These are phyloP conservation scores for Medicago ruthenica DNA, from an alignment of 306 rosid genomes.

Conservation along the genomic window DNA sequence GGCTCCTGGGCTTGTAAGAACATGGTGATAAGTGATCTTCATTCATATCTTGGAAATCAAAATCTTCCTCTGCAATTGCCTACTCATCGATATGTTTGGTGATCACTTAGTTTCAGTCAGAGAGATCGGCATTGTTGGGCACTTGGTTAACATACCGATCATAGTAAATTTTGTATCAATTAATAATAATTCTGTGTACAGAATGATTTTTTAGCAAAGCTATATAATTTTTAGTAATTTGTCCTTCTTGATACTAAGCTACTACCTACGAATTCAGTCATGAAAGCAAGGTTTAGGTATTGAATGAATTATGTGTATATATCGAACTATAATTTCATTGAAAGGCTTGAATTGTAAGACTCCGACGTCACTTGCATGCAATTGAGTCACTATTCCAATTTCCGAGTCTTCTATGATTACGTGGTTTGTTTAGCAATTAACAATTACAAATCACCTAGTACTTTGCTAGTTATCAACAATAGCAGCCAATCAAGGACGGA, in stretches of 20 bases:
- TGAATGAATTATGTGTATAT: not conserved
- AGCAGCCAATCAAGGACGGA: constrained; percentile 5
- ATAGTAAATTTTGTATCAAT: constrained; percentile 42
- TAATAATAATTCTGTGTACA: constrained; percentile 50
- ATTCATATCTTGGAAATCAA: constrained; percentile 23
- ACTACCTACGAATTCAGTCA: not conserved
- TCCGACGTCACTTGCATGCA: not conserved
- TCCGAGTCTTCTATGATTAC: constrained; percentile 1
- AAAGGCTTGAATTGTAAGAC: not conserved
- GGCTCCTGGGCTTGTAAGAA: constrained; percentile 86
- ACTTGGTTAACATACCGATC: constrained; percentile 26
- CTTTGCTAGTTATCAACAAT: not conserved
- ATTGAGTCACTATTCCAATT: not conserved
- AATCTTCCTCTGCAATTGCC: not conserved
- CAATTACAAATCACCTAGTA: not conserved
- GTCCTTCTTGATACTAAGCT: constrained; percentile 14
- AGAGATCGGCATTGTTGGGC: constrained; percentile 37
- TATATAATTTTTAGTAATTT: constrained; percentile 33
- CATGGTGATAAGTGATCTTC: constrained; percentile 53
- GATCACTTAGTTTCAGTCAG: constrained; percentile 36
- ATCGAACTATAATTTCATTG: not conserved
- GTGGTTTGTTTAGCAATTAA: not conserved
- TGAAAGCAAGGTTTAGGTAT: constrained; percentile 22
- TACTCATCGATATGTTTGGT: constrained; percentile 37
- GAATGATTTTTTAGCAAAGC: constrained; percentile 34